Base-by-base conservation (phyloP, 129 eudicot genomes). In the Escallonia herrerae region DNA sequence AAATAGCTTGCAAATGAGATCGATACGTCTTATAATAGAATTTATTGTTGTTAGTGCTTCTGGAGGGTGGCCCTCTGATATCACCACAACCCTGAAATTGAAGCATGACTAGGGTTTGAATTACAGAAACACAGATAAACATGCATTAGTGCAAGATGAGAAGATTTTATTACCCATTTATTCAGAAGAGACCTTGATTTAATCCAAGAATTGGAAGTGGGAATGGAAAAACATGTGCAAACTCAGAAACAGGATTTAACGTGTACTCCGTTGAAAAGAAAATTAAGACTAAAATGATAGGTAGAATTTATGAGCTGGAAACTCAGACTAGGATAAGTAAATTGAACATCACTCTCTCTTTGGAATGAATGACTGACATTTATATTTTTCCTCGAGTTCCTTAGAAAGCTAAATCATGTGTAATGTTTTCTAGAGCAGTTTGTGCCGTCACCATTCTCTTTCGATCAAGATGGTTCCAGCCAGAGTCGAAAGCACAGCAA, bases 401-500 rank as follows among this genome's bases (percentile, higher is more conserved):
- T 22, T 22, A 22, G 33, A 22, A 22, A 22, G 33, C 33, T 22
- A 22, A 22, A 22, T 22, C 33, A 22, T 0, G 33, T 22, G 33
- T 51, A 6, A 51, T 1, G 14, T 51, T 51, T 51, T 12, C 14
- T 12, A 11, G 58, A 11, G n/a, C 22, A 12, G 13, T 22, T 15
- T 64, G 41, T 43, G 60, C 11, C 55, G 40, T 68, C 72, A 93
- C 99, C 99, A 93, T 83, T 93, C 99, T 86, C 99, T 79, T 82
- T 89, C 99, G 4, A 93, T 73, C 83, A 93, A 77, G 74, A 93
- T 86, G 65, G 99, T 93, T 74, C 99, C 99, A n/a, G 96, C 95
- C 39, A 93, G 95, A 66, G 95, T 81, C 39, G 99, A 93, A 69
- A 93, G 99, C 78, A 93, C 86, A 22, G 79, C 99, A 64, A 89